Conservation (phyloP, 2,329 filamentous ascomycete species). For the Fusarium pilosicola region DNA sequence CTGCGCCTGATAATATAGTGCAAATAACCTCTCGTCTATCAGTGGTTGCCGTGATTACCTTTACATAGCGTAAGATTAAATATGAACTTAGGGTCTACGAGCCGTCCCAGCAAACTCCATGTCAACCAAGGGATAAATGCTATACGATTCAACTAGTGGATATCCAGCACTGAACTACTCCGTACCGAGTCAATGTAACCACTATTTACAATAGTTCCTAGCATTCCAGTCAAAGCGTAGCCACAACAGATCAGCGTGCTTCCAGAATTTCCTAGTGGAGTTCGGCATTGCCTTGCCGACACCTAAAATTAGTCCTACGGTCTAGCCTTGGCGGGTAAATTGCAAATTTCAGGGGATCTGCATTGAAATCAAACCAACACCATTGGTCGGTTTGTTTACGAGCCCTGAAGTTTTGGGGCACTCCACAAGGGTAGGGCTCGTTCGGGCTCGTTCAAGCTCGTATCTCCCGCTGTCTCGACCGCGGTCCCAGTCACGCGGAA, state of each 20-base stretch:
- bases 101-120: neutral
- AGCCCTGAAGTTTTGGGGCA: neutral
- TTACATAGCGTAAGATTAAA: neutral
- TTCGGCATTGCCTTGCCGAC: conserved; percentile 1
- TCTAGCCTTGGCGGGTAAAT: neutral
- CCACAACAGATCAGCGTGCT: neutral
- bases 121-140: too few species aligned
- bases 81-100: neutral
- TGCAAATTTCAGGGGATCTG: neutral
- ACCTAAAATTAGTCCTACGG: conserved; percentile 11
- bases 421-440: neutral
- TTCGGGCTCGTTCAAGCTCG: neutral
- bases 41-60: too few species aligned
- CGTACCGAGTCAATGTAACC: neutral
- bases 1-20: too few species aligned
- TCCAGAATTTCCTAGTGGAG: neutral
- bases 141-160: neutral
- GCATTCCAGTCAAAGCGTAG: neutral
- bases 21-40: neutral
- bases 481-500: neutral
- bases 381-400: neutral
- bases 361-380: neutral
- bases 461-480: neutral
- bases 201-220: neutral
- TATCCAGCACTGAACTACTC: too few species aligned